Base-by-base conservation (phyloP, 2,329 filamentous ascomycete genomes). In the Talaromyces pinophilus region DNA sequence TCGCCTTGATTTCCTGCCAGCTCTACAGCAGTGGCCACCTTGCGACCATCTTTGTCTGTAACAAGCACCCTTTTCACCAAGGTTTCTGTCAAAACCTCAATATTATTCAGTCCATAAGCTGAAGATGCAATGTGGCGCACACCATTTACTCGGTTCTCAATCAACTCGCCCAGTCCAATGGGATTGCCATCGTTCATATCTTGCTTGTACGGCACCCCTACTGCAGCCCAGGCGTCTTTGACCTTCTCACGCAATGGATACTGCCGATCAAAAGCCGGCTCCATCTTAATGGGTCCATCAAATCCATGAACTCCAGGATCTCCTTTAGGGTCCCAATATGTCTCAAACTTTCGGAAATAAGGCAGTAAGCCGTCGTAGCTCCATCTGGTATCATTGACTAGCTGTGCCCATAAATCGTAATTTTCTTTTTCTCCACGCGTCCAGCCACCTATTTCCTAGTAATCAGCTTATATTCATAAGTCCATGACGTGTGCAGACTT, bases 291-390 rank as follows among this genome's bases (percentile, higher is more conserved):
- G 1, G 72, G 72, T 0, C 73, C 74, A 25, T 73, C 70, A 44
- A 72, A 72, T 0, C 71, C 72, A 67, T 77, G 70, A 52, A 72
- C 67, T 1, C n/a, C 42, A 2, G 66, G 50, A 61, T 73, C 68
- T 17, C 70, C 71, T 61, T 74, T 69, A 5, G 67, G 55, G 64
- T 74, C 70, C 30, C 69, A 72, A 62, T 74, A 71, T 22, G 62
- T 70, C 63, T 75, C 72, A 19, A 64, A 66, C 2, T 70, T 68
- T 50, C 72, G 72, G 61, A 75, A 76, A 65, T 76, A 75, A 2
- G 70, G 71, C 3, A 76, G 66, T 19, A 75, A 63, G 13, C 72
- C 70, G 3, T 72, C 59, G 40, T 76, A 75, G 55, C 71, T 72
- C 73, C 73, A 76, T 19, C 71, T 59, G 10, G 69, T 28, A 63